Evolutionary conservation across 2,329 filamentous ascomycete species (phyloP).

Genomic region (Phyllosticta citriasiana): DNA sequence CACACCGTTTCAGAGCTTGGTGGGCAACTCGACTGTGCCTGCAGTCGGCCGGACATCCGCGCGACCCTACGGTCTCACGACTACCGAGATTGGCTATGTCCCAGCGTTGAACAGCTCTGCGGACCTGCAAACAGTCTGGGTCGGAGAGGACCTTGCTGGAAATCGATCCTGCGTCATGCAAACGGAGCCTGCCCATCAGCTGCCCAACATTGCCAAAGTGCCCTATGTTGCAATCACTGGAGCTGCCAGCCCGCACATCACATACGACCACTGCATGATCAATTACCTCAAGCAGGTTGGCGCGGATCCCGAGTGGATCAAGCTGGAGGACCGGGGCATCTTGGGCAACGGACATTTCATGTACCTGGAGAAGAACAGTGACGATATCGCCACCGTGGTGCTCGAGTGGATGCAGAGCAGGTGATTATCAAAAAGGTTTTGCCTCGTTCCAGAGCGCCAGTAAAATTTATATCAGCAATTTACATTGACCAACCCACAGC

Average conservation of each 20-base stretch:
- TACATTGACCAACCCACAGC: neutral
- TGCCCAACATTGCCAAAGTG: constrained; percentile 19
- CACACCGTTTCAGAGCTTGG: constrained; percentile 11
- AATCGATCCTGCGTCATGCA: constrained; percentile 17
- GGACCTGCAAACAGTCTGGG: constrained; percentile 10
- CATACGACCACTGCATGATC: constrained; percentile 25
- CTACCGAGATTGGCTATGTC: constrained; percentile 7
- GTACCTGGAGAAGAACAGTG: constrained; percentile 45
- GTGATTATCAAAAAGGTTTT: neutral
- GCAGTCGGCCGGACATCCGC: constrained; percentile 1
- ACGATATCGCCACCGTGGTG: constrained; percentile 31
- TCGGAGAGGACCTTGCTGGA: constrained; percentile 14
- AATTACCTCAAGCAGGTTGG: constrained; percentile 32
- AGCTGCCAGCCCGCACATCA: constrained; percentile 21
- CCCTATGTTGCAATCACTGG: constrained; percentile 23
- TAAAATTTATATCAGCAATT: neutral
- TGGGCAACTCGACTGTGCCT: constrained; percentile 12
- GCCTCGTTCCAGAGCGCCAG: neutral
- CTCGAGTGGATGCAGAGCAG: constrained; percentile 27
- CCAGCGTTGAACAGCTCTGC: neutral
- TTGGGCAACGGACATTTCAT: constrained; percentile 48
- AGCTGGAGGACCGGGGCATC: constrained; percentile 36
- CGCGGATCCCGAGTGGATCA: constrained; percentile 33
- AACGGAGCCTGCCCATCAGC: constrained; percentile 14
- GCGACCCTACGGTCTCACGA: constrained; percentile 7